These are phyloP conservation scores for Podaxis pistillaris DNA, from an alignment of 768 basidiomycete genomes.

Conservation along the genomic window DNA sequence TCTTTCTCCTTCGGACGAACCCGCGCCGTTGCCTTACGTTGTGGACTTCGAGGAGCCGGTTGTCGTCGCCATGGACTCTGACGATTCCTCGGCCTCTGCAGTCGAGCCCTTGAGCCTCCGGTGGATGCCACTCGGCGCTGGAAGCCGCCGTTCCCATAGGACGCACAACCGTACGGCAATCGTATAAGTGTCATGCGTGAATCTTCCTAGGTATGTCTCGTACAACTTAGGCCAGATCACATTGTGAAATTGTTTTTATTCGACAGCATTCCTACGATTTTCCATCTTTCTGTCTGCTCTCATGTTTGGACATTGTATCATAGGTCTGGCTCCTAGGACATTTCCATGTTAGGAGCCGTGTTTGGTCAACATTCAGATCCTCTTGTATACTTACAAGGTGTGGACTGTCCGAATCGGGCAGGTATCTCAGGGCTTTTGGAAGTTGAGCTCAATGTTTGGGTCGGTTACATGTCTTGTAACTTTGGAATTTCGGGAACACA, in stretches of 20 bases:
- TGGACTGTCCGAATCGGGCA: not conserved
- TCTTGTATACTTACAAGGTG: not conserved
- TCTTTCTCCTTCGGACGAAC: conserved; percentile 19
- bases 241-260: not conserved
- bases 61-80: conserved; percentile 15
- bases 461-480: not conserved
- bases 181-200: not conserved
- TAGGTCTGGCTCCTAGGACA: not conserved
- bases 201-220: not conserved
- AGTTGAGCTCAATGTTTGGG: not conserved
- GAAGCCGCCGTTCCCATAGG: conserved; percentile 11
- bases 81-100: not conserved
- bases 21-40: conserved; percentile 21
- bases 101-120: conserved; percentile 8
- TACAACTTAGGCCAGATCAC: not conserved
- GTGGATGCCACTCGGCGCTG: conserved; percentile 17
- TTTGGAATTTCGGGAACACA: not conserved
- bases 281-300: not conserved
- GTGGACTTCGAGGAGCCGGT: conserved; percentile 30
- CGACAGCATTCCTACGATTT: not conserved
- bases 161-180: not conserved
- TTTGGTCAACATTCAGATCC: not conserved
- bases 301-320: not conserved
- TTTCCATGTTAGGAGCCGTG: not conserved
- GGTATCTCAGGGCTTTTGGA: not conserved